Evolutionary conservation across 768 basidiomycete species (phyloP).

Genomic region (Exsudoporus frostii): DNA sequence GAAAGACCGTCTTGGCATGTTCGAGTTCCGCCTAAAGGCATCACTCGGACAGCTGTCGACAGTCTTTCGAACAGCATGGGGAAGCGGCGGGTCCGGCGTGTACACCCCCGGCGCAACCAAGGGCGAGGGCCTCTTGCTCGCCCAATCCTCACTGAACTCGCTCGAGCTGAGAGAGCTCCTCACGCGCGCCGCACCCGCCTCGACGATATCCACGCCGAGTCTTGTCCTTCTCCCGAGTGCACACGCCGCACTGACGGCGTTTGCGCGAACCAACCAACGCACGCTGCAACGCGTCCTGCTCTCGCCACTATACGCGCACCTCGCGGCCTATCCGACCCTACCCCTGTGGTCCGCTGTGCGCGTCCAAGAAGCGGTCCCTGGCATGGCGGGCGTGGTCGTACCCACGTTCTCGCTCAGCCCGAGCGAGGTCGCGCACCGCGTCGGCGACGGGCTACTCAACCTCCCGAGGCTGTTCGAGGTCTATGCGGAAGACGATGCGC

Average conservation of each 20-base stretch:
- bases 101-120: conserved; percentile 56
- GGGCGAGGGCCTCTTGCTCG: conserved; percentile 71
- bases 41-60: conserved; percentile 57
- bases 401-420: conserved; percentile 94
- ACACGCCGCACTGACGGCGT: conserved; percentile 52
- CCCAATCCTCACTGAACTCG: conserved; percentile 84
- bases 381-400: conserved; percentile 48
- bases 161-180: conserved; percentile 54
- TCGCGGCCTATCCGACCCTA: conserved; percentile 65
- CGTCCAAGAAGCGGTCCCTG: conserved; percentile 15
- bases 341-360: conserved; percentile 61
- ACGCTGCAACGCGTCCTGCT: conserved; percentile 82
- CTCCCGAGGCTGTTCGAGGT: conserved; percentile 92
- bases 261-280: conserved; percentile 72
- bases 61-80: conserved; percentile 53
- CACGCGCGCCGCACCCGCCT: conserved; percentile 17
- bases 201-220: conserved; percentile 20
- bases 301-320: conserved; percentile 72
- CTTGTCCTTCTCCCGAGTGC: conserved; percentile 61
- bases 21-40: conserved; percentile 68
- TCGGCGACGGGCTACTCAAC: conserved; percentile 93
- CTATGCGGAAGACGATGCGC: conserved; percentile 87
- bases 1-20: conserved; percentile 59
- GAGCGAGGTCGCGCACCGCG: conserved; percentile 80
- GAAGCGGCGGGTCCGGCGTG: conserved; percentile 48